Base-by-base conservation (phyloP, 2,329 filamentous ascomycete genomes). In the Colletotrichum sp. region DNA sequence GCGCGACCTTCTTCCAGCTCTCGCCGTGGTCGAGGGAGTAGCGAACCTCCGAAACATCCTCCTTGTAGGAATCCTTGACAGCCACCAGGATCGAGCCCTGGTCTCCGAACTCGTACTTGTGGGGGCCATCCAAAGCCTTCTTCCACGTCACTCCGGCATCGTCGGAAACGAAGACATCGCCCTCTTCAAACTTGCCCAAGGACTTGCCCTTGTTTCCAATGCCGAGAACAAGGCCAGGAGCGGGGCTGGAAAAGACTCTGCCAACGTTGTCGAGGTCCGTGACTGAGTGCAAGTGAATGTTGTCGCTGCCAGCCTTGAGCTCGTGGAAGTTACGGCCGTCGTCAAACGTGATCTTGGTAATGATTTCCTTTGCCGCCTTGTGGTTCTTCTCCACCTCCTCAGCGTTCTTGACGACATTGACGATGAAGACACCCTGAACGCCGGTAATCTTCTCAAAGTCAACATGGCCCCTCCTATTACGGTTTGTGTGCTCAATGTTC, bases 21-120 rank as follows among this genome's bases (percentile, higher is more conserved):
- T 95, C 93, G 66, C 98, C 98, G 82, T 99, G 96, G 82, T 99
- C 92, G 30, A 98, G 87, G 2, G 97, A 99, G 84, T 96, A 99
- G 48, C 85, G 88, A 66, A 93, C 84, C 78, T 93, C 89, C 38
- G 86, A 85, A 21, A 91, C 82, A 77, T 92, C 89, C 72, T 93
- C 87, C 72, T 93, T 86, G 48, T 92, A 86, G 1, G 93, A 95
- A 80, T 98, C 95, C 77, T 91, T 90, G 48, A 99, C 88, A 6
- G 97, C 97, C 34, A 99, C 90, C 34, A 99, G 87, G 24, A 99
- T 91, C 18, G 96, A 96, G 2, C 97, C 97, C 79, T 98, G 94
- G 80, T 98, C 96, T 69, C 97, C 97, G 83, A 99, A 98, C 82
- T 98, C 96, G 84, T 98, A 99, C 83, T 98, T 97, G 86, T 99